Evolutionary conservation across 1,139 yeast species (phyloP), one percentile per base, ranked within the genome.

Genomic region (Hanseniaspora sp.): DNA sequence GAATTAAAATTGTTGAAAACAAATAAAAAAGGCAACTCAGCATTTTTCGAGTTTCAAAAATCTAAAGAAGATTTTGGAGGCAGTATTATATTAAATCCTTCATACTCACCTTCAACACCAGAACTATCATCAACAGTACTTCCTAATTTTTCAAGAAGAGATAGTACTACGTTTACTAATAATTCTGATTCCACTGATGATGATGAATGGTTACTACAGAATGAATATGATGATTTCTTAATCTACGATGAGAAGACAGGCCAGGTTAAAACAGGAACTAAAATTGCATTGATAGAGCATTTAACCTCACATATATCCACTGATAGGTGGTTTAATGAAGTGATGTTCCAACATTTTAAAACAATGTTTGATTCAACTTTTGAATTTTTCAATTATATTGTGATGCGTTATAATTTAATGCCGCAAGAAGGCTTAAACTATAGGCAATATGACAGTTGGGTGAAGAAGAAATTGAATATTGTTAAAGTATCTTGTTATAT

Each of bases 351-450:
- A 34, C 82, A 95, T 0, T 88, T 86, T 67, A 74, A 86, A 42
- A 82, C 94, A 45, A 85, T 90, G 65, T 78, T 84, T 70, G 30
- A 37, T n/a, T 74, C 83, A 1, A 77, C 95, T 0, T 69, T 76
- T 3, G 86, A 82, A 56, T 73, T 92, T 38, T 72, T 88, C 55
- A 76, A 74, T 29, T 68, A 78, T 47, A 71, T 92, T 57, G 78
- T 83, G 38, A 74, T 74, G 39, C 73, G 95, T 53, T 92, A 83
- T 68, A 76, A 82, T 57, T 71, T 81, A 37, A 81, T 79, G 58
- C 95, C 96, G 5, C 96, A 96, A 0, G 95, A 85, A 62, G 96
- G 95, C 0, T 71, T 92, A 58, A 79, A 86, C 55, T 83, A 79
- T 60, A 95, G 85, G 58, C 96, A 88, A 63, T 86, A 86, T 64